Percentiles rank a stretch among this genome's conserved stretches.
These are phyloP conservation scores for Hirsutella minnesotensis DNA, from an alignment of 2,329 filamentous ascomycete species.

Conservation along the genomic window DNA sequence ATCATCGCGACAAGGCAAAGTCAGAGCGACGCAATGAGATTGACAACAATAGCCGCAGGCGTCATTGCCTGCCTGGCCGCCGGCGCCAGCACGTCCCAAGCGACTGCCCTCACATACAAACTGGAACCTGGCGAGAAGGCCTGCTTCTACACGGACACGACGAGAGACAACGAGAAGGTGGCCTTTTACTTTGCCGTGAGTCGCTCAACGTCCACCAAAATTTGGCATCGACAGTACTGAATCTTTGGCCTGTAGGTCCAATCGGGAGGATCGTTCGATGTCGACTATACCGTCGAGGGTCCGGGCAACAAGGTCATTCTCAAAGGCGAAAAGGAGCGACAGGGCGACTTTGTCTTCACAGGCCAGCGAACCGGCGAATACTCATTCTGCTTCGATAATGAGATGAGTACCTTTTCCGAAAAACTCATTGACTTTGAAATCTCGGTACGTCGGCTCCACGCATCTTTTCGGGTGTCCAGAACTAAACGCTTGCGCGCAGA, in stretches of 20 bases:
- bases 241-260: constrained; percentile 57
- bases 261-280: constrained; percentile 95
- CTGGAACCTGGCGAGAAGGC: constrained; percentile 83
- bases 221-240: background rate
- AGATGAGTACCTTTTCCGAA: constrained; percentile 95
- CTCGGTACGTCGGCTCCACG: constrained; percentile 37
- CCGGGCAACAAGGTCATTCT: constrained; percentile 73
- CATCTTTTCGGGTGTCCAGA: background rate
- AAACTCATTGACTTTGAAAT: constrained; percentile 99
- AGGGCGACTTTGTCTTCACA: constrained; percentile 97
- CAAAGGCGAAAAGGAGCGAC: constrained; percentile 79
- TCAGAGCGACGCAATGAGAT: constrained; percentile 45
- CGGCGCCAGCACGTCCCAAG: constrained; percentile 60
- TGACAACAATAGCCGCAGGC: constrained; percentile 48
- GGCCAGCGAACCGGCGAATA: constrained; percentile 82
- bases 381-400: constrained; percentile 95
- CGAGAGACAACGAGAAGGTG: constrained; percentile 73
- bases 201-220: constrained; percentile 5
- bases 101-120: constrained; percentile 91
- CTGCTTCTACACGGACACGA: constrained; percentile 81
- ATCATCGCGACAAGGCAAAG: constrained; percentile 16
- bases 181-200: constrained; percentile 97
- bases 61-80: constrained; percentile 61
- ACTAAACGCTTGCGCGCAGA: constrained; percentile 33
- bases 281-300: constrained; percentile 82